Percentiles rank a stretch among this genome's conserved stretches.
Evolutionary conservation across 345 rosid species (phyloP).

Genomic region (Erucastrum elatum): DNA sequence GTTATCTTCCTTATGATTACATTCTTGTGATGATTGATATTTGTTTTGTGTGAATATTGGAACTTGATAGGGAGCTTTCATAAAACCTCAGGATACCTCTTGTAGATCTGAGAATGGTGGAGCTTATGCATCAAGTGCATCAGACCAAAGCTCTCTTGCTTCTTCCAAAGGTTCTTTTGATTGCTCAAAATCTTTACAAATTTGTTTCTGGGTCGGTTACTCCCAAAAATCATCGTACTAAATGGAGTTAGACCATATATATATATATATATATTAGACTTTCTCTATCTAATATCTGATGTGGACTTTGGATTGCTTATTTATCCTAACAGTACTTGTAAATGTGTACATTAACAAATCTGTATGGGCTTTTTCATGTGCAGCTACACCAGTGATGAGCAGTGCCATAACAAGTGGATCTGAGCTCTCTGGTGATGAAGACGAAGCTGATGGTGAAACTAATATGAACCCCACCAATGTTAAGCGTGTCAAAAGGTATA

Average conservation of each 20-base stretch:
- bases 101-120: constrained; percentile 57
- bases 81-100: constrained; percentile 54
- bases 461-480: constrained; percentile 66
- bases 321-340: too few species aligned
- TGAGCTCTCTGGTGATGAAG: constrained; percentile 83
- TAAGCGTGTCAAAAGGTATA: constrained; percentile 81
- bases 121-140: constrained; percentile 48
- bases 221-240: too few species aligned
- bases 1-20: too few species aligned
- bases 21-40: background rate
- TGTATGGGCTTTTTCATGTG: constrained; percentile 37
- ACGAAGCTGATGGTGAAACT: constrained; percentile 76
- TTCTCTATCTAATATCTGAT: too few species aligned
- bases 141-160: constrained; percentile 56
- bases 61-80: constrained; percentile 59
- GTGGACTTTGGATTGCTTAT: too few species aligned
- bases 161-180: constrained; percentile 57
- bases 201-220: too few species aligned
- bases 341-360: background rate
- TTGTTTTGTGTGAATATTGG: constrained; percentile 1
- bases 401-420: constrained; percentile 70
- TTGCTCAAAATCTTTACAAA: background rate
- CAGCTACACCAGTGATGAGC: constrained; percentile 45
- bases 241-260: too few species aligned
- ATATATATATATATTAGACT: too few species aligned